Evolutionary conservation across 768 basidiomycete genomes (phyloP).

Genomic region (Mycena epipterygia): DNA sequence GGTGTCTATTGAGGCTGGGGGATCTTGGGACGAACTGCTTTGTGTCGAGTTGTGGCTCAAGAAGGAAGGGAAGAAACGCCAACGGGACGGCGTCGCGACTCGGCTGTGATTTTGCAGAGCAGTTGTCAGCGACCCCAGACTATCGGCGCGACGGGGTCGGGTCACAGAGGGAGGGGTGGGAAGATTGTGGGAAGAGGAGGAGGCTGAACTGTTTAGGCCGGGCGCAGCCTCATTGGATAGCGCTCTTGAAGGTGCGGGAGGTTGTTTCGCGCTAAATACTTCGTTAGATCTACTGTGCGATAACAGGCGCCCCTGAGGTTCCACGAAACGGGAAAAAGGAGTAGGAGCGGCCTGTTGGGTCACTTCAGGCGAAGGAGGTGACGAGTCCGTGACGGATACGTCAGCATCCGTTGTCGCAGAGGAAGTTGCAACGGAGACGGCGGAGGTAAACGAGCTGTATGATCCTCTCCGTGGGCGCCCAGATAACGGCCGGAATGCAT

Average conservation of each 20-base stretch:
- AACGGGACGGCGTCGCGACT: slow-evolving; percentile 45
- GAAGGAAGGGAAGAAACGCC: slow-evolving; percentile 62
- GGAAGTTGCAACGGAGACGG: slow-evolving; percentile 34
- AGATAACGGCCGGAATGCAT: slow-evolving; percentile 65
- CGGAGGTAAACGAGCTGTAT: slow-evolving; percentile 46
- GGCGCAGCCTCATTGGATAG: slow-evolving; percentile 6
- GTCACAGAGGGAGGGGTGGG: not conserved
- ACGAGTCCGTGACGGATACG: slow-evolving; percentile 35
- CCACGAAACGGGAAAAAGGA: slow-evolving; percentile 42
- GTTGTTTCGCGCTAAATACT: slow-evolving; percentile 35
- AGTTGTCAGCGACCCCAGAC: slow-evolving; percentile 15
- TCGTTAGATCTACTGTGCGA: slow-evolving; percentile 45
- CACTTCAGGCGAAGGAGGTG: slow-evolving; percentile 43
- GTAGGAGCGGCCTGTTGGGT: slow-evolving; percentile 35
- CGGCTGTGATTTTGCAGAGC: slow-evolving; percentile 34
- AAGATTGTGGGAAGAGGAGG: slow-evolving; percentile 10
- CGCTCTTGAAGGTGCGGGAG: slow-evolving; percentile 21
- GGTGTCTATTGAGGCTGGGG: slow-evolving; percentile 29
- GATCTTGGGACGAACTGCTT: slow-evolving; percentile 46
- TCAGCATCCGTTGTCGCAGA: slow-evolving; percentile 37
- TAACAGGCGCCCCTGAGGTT: slow-evolving; percentile 29
- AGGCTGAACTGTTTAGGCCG: slow-evolving; percentile 19
- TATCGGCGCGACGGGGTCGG: slow-evolving; percentile 30
- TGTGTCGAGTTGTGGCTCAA: slow-evolving; percentile 45
- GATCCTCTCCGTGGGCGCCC: slow-evolving; percentile 54